Percentiles rank a stretch among this genome's conserved stretches.
Evolutionary conservation across 805 yeast genomes (phyloP).

Genomic region (Sugiyamaella smithiae): DNA sequence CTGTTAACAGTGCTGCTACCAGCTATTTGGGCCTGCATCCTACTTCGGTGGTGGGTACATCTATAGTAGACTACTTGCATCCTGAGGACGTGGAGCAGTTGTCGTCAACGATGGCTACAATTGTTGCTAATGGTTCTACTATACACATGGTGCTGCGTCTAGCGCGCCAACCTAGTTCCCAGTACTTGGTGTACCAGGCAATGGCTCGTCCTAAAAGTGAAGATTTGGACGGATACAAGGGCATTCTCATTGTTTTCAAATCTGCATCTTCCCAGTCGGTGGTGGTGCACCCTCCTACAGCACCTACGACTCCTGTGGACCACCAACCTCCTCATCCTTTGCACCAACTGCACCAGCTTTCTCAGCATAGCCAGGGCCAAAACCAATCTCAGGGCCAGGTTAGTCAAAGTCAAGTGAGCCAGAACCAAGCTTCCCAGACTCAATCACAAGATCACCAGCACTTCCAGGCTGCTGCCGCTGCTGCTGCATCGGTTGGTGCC

Average conservation of each 20-base stretch:
- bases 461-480: neutral
- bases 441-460: neutral
- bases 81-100: constrained; percentile 22
- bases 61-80: constrained; percentile 21
- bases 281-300: constrained; percentile 8
- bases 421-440: neutral
- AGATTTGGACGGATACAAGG: constrained; percentile 13
- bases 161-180: constrained; percentile 5
- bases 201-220: constrained; percentile 18
- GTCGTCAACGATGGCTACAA: constrained; percentile 11
- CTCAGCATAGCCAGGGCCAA: constrained; percentile 2
- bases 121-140: constrained; percentile 12
- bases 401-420: neutral
- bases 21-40: constrained; percentile 14
- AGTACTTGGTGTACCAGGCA: constrained; percentile 11
- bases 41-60: constrained; percentile 8
- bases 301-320: neutral
- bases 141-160: constrained; percentile 19
- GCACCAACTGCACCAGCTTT: constrained; percentile 4
- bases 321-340: constrained; percentile 1
- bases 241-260: constrained; percentile 16
- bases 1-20: constrained; percentile 17
- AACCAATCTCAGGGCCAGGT: constrained; percentile 2
- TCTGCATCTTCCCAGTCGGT: constrained; percentile 8
- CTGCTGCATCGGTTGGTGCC: neutral